phyloP scores from a whole-genome alignment of 2,329 filamentous ascomycete species.

The Tricladium varicosporioides region DNA sequence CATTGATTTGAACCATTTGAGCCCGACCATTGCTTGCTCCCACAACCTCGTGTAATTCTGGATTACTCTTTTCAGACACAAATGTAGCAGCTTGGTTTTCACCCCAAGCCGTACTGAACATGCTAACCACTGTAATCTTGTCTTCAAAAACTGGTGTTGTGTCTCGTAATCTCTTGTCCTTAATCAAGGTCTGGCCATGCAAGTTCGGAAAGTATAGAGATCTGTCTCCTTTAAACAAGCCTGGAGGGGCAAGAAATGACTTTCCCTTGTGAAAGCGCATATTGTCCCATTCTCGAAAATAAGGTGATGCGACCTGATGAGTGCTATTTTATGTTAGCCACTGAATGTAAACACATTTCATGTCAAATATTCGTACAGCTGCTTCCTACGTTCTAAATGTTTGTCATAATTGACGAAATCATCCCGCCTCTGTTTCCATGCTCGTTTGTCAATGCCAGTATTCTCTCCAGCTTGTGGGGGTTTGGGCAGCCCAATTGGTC shows the following conservation, averaged over 20 bases:
- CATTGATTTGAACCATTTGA: conserved; percentile 83
- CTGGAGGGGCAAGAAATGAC: conserved; percentile 80
- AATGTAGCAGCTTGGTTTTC: conserved; percentile 77
- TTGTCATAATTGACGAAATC: conserved; percentile 86
- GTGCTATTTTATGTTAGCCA: conserved; percentile 48
- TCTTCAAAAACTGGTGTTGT: conserved; percentile 75
- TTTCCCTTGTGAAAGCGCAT: conserved; percentile 83
- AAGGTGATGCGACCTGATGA: conserved; percentile 76
- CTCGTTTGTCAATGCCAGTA: conserved; percentile 69
- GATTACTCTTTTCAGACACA: conserved; percentile 61
- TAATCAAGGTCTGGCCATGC: conserved; percentile 71
- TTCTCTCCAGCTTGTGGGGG: conserved; percentile 80
- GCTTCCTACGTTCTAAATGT: conserved; percentile 72
- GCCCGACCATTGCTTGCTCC: conserved; percentile 50
- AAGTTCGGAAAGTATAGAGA: conserved; percentile 95
- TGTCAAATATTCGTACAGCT: conserved; percentile 61
- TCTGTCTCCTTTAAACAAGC: conserved; percentile 78
- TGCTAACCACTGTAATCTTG: conserved; percentile 72
- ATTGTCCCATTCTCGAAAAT: conserved; percentile 94
- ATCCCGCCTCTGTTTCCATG: conserved; percentile 65
- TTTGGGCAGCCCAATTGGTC: conserved; percentile 77
- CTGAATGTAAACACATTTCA: too few relatives aligned
- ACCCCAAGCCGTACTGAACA: conserved; percentile 85
- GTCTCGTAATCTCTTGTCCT: conserved; percentile 53
- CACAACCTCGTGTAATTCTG: conserved; percentile 65